phyloP scores from a whole-genome alignment of 208 protist species.

The Crithidia brevicula region DNA sequence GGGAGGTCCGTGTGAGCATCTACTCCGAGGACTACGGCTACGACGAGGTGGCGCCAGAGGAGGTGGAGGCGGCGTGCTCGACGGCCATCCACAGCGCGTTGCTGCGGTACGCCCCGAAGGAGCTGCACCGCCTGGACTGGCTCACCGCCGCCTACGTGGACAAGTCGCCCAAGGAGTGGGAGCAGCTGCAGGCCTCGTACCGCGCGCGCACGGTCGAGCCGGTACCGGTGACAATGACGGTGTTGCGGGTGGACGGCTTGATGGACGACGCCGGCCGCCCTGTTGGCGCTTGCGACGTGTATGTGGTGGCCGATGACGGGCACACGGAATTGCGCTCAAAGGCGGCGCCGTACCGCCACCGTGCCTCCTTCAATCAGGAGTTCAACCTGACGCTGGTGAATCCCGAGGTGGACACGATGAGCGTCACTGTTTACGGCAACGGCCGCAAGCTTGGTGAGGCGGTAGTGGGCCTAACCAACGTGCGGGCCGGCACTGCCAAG shows the following conservation, averaged over 20 bases:
- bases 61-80: conserved; percentile 61
- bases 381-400: conserved; percentile 52
- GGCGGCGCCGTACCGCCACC: conserved; percentile 50
- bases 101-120: conserved; percentile 56
- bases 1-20: conserved; percentile 67
- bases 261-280: conserved; percentile 52
- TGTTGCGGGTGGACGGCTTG: conserved; percentile 56
- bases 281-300: conserved; percentile 43
- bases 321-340: conserved; percentile 34
- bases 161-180: conserved; percentile 18
- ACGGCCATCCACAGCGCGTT: conserved; percentile 59
- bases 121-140: conserved; percentile 86
- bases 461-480: conserved; percentile 58
- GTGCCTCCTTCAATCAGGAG: conserved; percentile 55
- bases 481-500: conserved; percentile 52
- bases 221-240: conserved; percentile 51
- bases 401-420: conserved; percentile 44
- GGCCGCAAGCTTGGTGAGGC: conserved; percentile 69
- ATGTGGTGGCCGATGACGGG: conserved; percentile 44
- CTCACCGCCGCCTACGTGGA: conserved; percentile 34
- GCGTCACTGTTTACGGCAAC: conserved; percentile 51
- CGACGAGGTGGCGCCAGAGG: conserved; percentile 42
- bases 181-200: conserved; percentile 23
- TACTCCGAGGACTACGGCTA: conserved; percentile 74
- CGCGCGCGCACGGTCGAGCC: conserved; percentile 18